These are phyloP conservation scores for Starmera pachycereana DNA, from an alignment of 805 yeast genomes.

Conservation along the genomic window DNA sequence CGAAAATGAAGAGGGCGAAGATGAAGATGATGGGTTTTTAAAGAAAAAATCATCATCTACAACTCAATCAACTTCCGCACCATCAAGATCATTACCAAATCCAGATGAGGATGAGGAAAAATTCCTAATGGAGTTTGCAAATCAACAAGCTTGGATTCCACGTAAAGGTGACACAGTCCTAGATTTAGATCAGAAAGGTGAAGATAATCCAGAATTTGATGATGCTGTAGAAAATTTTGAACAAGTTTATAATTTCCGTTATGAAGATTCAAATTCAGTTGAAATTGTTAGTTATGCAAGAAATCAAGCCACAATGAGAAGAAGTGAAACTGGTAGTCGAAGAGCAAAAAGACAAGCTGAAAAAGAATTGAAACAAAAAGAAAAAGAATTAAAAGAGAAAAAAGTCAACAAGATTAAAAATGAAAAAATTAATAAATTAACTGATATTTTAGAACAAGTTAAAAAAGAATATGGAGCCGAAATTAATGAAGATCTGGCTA, in stretches of 20 bases:
- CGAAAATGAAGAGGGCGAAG: constrained; percentile 30
- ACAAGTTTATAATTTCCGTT: constrained; percentile 88
- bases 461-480: constrained; percentile 34
- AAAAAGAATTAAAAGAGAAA: constrained; percentile 44
- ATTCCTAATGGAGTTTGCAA: constrained; percentile 65
- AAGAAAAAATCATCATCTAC: constrained; percentile 44
- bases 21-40: constrained; percentile 35
- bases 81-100: constrained; percentile 43
- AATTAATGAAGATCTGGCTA: constrained; percentile 44
- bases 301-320: constrained; percentile 82
- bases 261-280: constrained; percentile 83
- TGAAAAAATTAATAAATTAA: constrained; percentile 64
- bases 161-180: constrained; percentile 49
- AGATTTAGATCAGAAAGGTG: constrained; percentile 32
- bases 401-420: constrained; percentile 63
- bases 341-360: constrained; percentile 74
- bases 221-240: constrained; percentile 88
- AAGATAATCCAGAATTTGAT: constrained; percentile 79
- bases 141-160: constrained; percentile 86
- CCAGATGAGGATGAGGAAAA: constrained; percentile 51
- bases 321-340: constrained; percentile 64
- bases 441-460: constrained; percentile 45
- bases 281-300: constrained; percentile 94
- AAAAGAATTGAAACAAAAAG: constrained; percentile 40
- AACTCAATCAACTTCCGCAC: constrained; percentile 18